Evolutionary conservation across 345 rosid genomes (phyloP), one percentile per base, ranked within the genome.

Genomic region (Populus ilicifolia): DNA sequence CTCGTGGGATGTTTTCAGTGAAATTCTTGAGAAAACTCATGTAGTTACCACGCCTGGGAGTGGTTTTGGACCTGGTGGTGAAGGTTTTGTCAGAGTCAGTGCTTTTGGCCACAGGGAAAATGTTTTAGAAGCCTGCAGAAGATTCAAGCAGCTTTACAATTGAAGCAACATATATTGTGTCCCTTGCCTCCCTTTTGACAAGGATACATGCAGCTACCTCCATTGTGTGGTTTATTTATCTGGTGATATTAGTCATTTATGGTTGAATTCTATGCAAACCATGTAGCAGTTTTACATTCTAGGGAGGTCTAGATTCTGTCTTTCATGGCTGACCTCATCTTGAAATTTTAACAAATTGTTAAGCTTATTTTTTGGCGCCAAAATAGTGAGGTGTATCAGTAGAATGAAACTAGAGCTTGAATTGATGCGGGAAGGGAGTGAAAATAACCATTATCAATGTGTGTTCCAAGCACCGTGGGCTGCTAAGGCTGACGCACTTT

Each of bases 21-120:
- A 95, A 89, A 92, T 95, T 74, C 90, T 95, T 2, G 96, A 90
- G 87, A 93, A 90, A 86, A 93, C 97, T 38, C 98, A 93, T 25
- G 94, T 93, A 67, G 97, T 95, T n/a, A 95, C 96, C 10, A 93
- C 98, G 20, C 96, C 93, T 1, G 99, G 98, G 63, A 91, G 97
- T 69, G 99, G 99, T 21, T 95, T 95, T 72, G 99, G 99, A 82
- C 98, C 99, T 33, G 93, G 88, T 14, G 99, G 99, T 74, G 98
- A 96, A 85, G 98, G 98, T 21, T 96, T 93, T 23, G 72, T 96
- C 46, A 84, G 98, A 80, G 99, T 96, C 25, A 93, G 98, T 54
- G 96, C 98, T 67, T 96, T 96, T 69, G 99, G 99, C 75, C 98
- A 90, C 56, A 84, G 98, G 80, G 92, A 83, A n/a, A 92, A 91